Percentiles rank a stretch among this genome's conserved stretches.
Conservation (phyloP, 441 rosid species). For the Metrosideros polymorpha region DNA sequence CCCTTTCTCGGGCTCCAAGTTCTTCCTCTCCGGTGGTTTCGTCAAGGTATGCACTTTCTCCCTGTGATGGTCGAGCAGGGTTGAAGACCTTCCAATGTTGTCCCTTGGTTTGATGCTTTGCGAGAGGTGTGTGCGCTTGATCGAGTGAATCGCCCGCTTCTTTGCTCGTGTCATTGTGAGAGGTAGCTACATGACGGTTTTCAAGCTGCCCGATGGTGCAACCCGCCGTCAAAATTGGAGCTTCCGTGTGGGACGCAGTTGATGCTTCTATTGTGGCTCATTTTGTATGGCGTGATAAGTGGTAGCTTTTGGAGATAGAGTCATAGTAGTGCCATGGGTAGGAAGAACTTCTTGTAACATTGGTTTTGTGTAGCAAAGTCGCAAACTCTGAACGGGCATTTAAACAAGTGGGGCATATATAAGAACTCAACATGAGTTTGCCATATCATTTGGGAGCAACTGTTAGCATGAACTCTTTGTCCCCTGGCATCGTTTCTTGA, state of each 20-base stretch:
- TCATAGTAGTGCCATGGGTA: not conserved
- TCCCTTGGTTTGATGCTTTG: not conserved
- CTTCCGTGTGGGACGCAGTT: not conserved
- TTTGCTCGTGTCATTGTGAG: not conserved
- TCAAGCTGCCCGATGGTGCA: not conserved
- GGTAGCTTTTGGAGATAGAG: not conserved
- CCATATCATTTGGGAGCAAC: not conserved
- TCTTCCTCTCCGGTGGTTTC: slow-evolving; percentile 2
- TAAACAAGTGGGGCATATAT: not conserved
- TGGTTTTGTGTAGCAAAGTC: not conserved
- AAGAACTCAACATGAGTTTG: not conserved
- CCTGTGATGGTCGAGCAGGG: not conserved
- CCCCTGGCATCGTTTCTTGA: not conserved
- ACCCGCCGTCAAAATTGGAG: not conserved
- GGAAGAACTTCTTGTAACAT: not conserved
- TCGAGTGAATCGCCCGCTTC: not conserved
- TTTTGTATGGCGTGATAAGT: not conserved
- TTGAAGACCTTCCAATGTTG: not conserved
- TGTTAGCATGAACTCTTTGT: not conserved
- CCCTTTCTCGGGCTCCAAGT: slow-evolving; percentile 16
- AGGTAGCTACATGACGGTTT: not conserved
- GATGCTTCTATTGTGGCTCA: not conserved
- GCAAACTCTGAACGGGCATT: not conserved
- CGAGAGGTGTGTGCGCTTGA: not conserved
- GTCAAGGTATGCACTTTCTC: slow-evolving; percentile 21